A percentile compares a stretch with the other conserved stretches of the same genome.
Conservation (phyloP, 2,329 filamentous ascomycete genomes). For the Camptophora hylomeconis region DNA sequence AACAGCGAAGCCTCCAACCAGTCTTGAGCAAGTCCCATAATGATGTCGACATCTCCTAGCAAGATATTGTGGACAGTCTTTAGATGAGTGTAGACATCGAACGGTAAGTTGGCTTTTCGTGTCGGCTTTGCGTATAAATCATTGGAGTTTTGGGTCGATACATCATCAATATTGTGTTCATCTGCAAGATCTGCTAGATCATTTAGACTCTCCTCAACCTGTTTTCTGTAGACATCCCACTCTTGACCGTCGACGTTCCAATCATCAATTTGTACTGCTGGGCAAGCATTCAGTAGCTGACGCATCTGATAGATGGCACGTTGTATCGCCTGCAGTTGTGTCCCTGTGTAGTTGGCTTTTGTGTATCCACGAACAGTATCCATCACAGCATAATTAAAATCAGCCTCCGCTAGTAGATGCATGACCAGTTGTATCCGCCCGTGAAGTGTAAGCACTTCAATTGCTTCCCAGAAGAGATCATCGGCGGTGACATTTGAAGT, state of each 20-base stretch:
- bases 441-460: conserved; percentile 62
- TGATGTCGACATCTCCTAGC: conserved; percentile 60
- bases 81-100: conserved; percentile 78
- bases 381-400: conserved; percentile 62
- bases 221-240: conserved; percentile 73
- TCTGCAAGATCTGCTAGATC: conserved; percentile 69
- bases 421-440: conserved; percentile 58
- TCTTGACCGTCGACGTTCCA: conserved; percentile 76
- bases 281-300: conserved; percentile 59
- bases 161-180: too few relatives aligned
- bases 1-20: conserved; percentile 84
- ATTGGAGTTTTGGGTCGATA: conserved; percentile 41
- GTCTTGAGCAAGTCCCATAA: conserved; percentile 66
- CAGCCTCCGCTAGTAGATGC: conserved; percentile 57
- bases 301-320: conserved; percentile 57
- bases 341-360: conserved; percentile 56
- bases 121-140: conserved; percentile 47
- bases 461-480: conserved; percentile 68
- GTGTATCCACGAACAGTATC: conserved; percentile 49
- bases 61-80: conserved; percentile 69
- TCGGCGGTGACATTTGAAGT: conserved; percentile 65
- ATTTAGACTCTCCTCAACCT: conserved; percentile 54
- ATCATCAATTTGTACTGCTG: conserved; percentile 47
- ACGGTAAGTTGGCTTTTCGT: conserved; percentile 43
- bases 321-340: conserved; percentile 66